A percentile compares a stretch with the other conserved stretches of the same genome.
These are phyloP conservation scores for bread wheat (Triticum aestivum) DNA, from an alignment of 176 grass and related monocot genomes.

Conservation along the genomic window DNA sequence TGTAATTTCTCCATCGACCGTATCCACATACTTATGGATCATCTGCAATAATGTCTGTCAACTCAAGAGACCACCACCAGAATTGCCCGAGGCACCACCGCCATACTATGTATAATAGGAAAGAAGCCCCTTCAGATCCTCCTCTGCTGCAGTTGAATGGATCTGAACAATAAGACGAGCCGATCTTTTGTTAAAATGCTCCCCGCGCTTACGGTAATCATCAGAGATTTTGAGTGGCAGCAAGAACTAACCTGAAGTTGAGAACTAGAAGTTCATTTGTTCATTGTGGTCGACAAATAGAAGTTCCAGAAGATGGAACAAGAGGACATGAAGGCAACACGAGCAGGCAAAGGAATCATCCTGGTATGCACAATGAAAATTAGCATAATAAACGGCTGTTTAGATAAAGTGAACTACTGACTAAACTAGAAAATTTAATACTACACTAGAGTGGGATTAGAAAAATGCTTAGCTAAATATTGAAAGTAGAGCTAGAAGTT, in stretches of 20 bases:
- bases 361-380: conserved; percentile 38
- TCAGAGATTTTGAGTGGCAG: conserved; percentile 21
- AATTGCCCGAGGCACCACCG: neutral
- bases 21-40: neutral
- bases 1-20: neutral
- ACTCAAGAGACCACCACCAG: neutral
- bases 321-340: conserved; percentile 95
- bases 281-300: conserved; percentile 87
- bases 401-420: neutral
- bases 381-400: conserved; percentile 9
- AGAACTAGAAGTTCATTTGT: conserved; percentile 48
- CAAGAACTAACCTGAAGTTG: conserved; percentile 43
- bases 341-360: conserved; percentile 73
- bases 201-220: neutral
- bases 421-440: conserved; percentile 23
- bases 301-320: conserved; percentile 98
- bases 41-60: neutral
- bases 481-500: conserved; percentile 9
- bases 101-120: neutral
- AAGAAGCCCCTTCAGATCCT: conserved; percentile 6
- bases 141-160: neutral
- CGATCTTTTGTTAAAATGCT: neutral
- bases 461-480: conserved; percentile 9
- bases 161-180: neutral
- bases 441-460: neutral